phyloP scores from a whole-genome alignment of 768 basidiomycete genomes.

The Psilocybe cubensis region DNA sequence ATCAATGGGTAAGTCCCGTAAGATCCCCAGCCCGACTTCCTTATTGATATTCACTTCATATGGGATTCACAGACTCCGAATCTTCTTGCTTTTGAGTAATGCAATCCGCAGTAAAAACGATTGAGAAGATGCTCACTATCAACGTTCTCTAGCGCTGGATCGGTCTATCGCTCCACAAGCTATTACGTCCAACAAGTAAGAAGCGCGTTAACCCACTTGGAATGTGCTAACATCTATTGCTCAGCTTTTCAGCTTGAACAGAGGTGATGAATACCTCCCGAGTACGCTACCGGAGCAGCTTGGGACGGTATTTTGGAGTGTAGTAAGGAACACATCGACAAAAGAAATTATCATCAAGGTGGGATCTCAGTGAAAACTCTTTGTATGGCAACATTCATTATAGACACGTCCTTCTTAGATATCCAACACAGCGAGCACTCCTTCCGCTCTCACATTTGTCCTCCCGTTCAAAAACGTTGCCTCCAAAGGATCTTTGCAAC shows the following conservation, averaged over 20 bases:
- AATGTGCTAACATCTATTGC: not conserved
- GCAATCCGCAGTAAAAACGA: not conserved
- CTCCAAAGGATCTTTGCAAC: constrained; percentile 44
- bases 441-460: constrained; percentile 49
- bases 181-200: constrained; percentile 64
- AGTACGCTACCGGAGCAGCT: constrained; percentile 54
- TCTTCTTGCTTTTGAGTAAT: constrained; percentile 64
- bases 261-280: constrained; percentile 65
- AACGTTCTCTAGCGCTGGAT: constrained; percentile 44
- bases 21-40: not conserved
- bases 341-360: constrained; percentile 65
- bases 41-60: not conserved
- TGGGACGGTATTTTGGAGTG: constrained; percentile 67
- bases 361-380: not conserved
- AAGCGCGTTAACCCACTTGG: not conserved
- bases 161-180: constrained; percentile 62
- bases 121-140: not conserved
- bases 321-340: constrained; percentile 41
- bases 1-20: constrained; percentile 59
- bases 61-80: constrained; percentile 49
- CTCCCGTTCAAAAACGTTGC: constrained; percentile 57
- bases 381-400: not conserved
- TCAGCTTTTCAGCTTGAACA: constrained; percentile 65
- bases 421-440: constrained; percentile 49
- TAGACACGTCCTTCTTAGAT: constrained; percentile 38